These are phyloP conservation scores for Colletotrichum eleusines DNA, from an alignment of 2,329 filamentous ascomycete genomes.

Conservation along the genomic window DNA sequence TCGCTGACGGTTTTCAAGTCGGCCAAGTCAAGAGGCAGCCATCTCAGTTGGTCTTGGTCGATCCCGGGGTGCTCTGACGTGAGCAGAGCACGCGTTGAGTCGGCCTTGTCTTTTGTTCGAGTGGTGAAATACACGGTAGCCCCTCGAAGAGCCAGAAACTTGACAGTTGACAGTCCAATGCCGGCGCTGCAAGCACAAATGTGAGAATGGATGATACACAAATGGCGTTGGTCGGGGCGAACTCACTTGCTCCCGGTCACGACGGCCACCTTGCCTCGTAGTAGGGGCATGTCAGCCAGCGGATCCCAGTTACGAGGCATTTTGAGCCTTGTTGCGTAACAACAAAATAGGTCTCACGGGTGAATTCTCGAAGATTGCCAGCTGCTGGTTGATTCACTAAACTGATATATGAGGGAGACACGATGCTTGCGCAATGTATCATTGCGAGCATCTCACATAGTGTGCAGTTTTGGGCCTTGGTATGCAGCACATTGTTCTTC, in stretches of 20 bases:
- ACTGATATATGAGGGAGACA: too few relatives aligned
- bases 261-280: constrained; percentile 45
- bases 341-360: background rate
- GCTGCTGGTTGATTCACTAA: background rate
- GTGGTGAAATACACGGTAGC: constrained; percentile 47
- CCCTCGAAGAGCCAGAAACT: constrained; percentile 45
- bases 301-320: constrained; percentile 40
- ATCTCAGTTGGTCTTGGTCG: constrained; percentile 30
- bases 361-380: background rate
- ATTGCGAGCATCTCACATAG: background rate
- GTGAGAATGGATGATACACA: background rate
- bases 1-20: constrained; percentile 42
- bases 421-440: background rate
- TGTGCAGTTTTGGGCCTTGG: background rate
- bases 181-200: constrained; percentile 40
- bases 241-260: constrained; percentile 47
- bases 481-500: background rate
- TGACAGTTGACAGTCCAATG: constrained; percentile 45
- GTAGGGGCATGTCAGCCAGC: constrained; percentile 41
- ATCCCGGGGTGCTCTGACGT: constrained; percentile 33
- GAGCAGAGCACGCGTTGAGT: constrained; percentile 29
- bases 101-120: constrained; percentile 44
- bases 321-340: background rate
- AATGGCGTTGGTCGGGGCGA: too few relatives aligned
- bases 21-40: constrained; percentile 45